phyloP scores from a whole-genome alignment of 2,329 filamentous ascomycete species.

The Calonectria multiphialidica region DNA sequence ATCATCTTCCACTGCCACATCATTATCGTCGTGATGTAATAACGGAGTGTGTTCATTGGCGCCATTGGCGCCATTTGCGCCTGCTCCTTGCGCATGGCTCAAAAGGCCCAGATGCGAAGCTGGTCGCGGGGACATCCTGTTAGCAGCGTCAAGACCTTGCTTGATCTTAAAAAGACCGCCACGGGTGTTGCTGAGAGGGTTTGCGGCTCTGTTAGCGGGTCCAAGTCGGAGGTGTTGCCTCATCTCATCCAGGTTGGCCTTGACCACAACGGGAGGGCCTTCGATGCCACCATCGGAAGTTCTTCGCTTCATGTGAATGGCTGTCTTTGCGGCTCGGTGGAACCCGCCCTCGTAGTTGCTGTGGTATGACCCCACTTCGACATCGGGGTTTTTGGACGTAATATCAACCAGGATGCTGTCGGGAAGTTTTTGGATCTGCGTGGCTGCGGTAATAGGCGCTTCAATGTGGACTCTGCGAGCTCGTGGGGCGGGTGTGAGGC shows the following conservation, averaged over 20 bases:
- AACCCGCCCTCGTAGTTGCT: conserved; percentile 53
- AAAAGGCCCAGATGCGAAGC: conserved; percentile 38
- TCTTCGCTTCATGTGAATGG: conserved; percentile 71
- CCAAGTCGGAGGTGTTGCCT: conserved; percentile 74
- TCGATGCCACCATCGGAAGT: conserved; percentile 67
- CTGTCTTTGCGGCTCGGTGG: conserved; percentile 62
- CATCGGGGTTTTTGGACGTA: conserved; percentile 54
- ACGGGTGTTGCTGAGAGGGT: conserved; percentile 69
- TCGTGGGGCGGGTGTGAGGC: conserved; percentile 86
- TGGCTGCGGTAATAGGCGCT: conserved; percentile 45
- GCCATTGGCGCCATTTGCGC: conserved; percentile 30
- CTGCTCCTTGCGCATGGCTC: neutral
- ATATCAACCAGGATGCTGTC: conserved; percentile 53
- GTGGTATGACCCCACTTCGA: conserved; percentile 51
- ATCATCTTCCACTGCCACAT: conserved; percentile 32
- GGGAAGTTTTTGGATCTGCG: conserved; percentile 46
- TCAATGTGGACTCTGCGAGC: conserved; percentile 65
- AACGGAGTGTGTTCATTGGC: conserved; percentile 48
- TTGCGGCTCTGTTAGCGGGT: conserved; percentile 75
- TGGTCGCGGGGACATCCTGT: conserved; percentile 35
- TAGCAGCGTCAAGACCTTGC: conserved; percentile 49
- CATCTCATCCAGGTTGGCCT: conserved; percentile 73
- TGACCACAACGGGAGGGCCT: conserved; percentile 64
- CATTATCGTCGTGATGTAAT: conserved; percentile 34
- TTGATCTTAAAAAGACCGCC: conserved; percentile 78